Evolutionary conservation across 2,329 filamentous ascomycete genomes (phyloP), one percentile per base, ranked within the genome.

Genomic region (Setomelanomma holmii): DNA sequence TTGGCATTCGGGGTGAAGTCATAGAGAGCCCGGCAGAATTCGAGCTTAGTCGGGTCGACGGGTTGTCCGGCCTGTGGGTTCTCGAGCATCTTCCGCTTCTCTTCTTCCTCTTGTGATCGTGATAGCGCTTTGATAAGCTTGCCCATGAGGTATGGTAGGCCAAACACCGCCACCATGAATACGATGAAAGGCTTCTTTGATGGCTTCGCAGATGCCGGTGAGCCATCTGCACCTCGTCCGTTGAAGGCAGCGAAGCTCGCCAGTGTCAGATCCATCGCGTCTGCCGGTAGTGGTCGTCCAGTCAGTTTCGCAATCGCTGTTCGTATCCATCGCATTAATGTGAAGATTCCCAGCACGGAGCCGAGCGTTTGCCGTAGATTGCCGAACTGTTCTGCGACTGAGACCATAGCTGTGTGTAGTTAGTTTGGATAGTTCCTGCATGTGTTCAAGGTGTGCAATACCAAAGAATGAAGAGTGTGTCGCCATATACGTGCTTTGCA

Each of bases 401-500:
- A 95, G 34, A 99, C 90, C 93, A 99, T 98, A 49, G 95, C 95
- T 68, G 36, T 23, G 2, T 3, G 1, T 36, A n/a, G 49, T 71
- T 56, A 70, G 61, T 24, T 35, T 45, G 39, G 16, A 36, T 33
- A 27, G 5, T 34, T 27, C 4, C 17, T 35, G 5, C 10, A 20
- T 2, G 5, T 20, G 12, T 21, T 3, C 20, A 33, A 14, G 14
- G 27, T 8, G 24, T 8, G 12, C 77, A 89, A 68, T 84, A 96
- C 92, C 93, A 69, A 98, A 99, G 77, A 99, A 99, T 47, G 91
- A 96, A 5, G 93, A 97, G 76, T 99, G 95, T 0, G 95, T 99
- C 23, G 96, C 95, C 96, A 99, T 99, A 69, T 97, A 99, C 10
- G 95, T 98, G 80, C 95, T 98, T 78, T 99, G 95, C 22, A 99